Conservation (phyloP, 192 early-diverging fungal species). For the Oehlia diaphana region DNA sequence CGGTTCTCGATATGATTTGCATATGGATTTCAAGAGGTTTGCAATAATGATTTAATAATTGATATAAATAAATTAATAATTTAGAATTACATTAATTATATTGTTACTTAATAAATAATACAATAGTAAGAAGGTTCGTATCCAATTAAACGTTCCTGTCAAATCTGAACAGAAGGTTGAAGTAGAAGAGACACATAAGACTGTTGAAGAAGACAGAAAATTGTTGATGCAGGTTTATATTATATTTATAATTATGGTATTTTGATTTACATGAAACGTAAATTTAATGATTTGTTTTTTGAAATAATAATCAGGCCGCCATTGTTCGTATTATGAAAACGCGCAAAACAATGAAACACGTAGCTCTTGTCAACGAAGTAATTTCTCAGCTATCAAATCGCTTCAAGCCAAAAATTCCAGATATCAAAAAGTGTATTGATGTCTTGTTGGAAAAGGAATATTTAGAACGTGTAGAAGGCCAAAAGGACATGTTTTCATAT, state of each 20-base stretch:
- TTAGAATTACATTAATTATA: no score
- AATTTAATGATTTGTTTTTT: background rate
- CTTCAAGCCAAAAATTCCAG: constrained; percentile 86
- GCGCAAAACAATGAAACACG: constrained; percentile 85
- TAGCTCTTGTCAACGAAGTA: constrained; percentile 83
- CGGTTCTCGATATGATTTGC: constrained; percentile 68
- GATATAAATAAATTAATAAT: no score
- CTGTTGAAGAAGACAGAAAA: constrained; percentile 90
- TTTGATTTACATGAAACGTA: background rate
- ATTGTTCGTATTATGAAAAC: constrained; percentile 99
- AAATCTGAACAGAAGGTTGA: constrained; percentile 92
- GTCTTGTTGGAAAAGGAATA: constrained; percentile 90
- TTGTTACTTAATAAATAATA: constrained; percentile 23
- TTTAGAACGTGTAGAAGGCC: constrained; percentile 82
- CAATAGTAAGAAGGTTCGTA: constrained; percentile 80
- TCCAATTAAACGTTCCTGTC: constrained; percentile 84
- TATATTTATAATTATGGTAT: background rate
- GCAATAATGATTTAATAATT: background rate
- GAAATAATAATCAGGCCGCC: constrained; percentile 61
- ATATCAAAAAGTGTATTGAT: constrained; percentile 98
- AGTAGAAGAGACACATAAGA: constrained; percentile 87
- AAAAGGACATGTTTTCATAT: constrained; percentile 84
- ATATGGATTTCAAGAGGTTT: constrained; percentile 74
- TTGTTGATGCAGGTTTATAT: constrained; percentile 80
- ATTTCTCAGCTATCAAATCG: constrained; percentile 83